These are phyloP conservation scores for Candida nonsorbophila DNA, from an alignment of 805 yeast genomes.

Conservation along the genomic window DNA sequence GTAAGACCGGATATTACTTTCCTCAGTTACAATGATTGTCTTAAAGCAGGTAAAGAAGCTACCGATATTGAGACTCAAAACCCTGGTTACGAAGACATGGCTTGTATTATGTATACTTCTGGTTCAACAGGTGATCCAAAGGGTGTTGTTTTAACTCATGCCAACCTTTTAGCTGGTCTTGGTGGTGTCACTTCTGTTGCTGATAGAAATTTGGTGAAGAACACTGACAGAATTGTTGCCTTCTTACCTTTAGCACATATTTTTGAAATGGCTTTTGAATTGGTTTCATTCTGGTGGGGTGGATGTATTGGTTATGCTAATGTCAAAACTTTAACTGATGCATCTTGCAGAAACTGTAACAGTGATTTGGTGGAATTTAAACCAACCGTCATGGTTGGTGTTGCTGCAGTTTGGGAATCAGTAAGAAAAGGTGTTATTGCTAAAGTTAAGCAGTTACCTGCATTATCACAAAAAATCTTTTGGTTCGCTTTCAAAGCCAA, in stretches of 20 bases:
- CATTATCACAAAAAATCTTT: slow-evolving; percentile 69
- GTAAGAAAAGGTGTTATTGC: slow-evolving; percentile 86
- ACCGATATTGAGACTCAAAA: slow-evolving; percentile 31
- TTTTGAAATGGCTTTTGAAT: slow-evolving; percentile 86
- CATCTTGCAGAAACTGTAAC: slow-evolving; percentile 74
- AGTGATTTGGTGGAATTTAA: slow-evolving; percentile 84
- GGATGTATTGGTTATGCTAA: slow-evolving; percentile 82
- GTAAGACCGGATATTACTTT: slow-evolving; percentile 76
- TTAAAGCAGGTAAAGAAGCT: slow-evolving; percentile 49
- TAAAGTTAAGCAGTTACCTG: slow-evolving; percentile 64
- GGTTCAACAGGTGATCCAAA: slow-evolving; percentile 85
- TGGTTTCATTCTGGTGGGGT: slow-evolving; percentile 83
- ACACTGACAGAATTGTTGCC: slow-evolving; percentile 70
- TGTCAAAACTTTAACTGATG: slow-evolving; percentile 85
- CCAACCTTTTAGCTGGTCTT: slow-evolving; percentile 73
- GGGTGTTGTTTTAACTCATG: slow-evolving; percentile 69
- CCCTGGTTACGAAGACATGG: slow-evolving; percentile 54
- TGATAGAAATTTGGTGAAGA: slow-evolving; percentile 42
- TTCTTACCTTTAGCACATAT: slow-evolving; percentile 96
- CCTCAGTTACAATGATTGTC: slow-evolving; percentile 58
- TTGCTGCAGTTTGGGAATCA: slow-evolving; percentile 97
- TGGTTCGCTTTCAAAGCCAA: slow-evolving; percentile 86
- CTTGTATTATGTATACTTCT: slow-evolving; percentile 83
- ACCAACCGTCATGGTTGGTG: slow-evolving; percentile 97
- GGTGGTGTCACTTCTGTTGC: slow-evolving; percentile 75